Evolutionary conservation across 1,284 basidiomycete genomes (phyloP), one percentile per base, ranked within the genome.

Genomic region (Moesziomyces aphidis): DNA sequence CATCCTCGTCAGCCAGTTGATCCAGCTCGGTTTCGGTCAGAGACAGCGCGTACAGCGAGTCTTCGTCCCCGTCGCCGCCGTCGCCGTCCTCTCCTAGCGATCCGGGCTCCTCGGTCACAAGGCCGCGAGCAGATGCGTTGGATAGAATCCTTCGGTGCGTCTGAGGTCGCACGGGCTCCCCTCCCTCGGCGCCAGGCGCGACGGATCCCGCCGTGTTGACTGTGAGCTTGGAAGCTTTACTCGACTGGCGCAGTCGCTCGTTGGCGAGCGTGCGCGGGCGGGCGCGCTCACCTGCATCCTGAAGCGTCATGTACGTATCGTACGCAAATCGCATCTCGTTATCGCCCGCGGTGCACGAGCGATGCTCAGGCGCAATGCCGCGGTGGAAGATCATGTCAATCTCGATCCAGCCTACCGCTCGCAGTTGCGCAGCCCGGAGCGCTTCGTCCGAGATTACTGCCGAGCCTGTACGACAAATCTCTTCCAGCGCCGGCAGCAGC

Each of bases 271-370:
- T 43, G 17, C 63, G 62, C 21, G 77, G 64, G 22, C 56, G 55
- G 5, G 67, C 50, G 44, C 79, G 65, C 55, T 80, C 73, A 11
- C 77, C 74, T 2, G 66, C 64, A 47, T 81, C 77, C 31, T 58
- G 50, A 50, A 76, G 51, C 21, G 78, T 61, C 44, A 71, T 57
- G 55, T 73, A 77, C n/a, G 74, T 70, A 22, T 81, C 78, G 54
- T 57, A 76, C 3, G 73, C 78, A 34, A 64, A 75, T 10, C 81
- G 73, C 69, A 83, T 61, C 70, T 81, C 78, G 24, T 55, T 28
- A 34, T 83, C 80, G 22, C 78, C 79, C 7, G 73, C 65, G 9
- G 66, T 58, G 48, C 78, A 67, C 28, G 66, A 57, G 9, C 66
- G 46, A 34, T 81, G 80, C 55, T 79, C 78, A 3, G 61, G 67